Base-by-base conservation (phyloP, 805 yeast genomes). In the Myxozyma monticola region DNA sequence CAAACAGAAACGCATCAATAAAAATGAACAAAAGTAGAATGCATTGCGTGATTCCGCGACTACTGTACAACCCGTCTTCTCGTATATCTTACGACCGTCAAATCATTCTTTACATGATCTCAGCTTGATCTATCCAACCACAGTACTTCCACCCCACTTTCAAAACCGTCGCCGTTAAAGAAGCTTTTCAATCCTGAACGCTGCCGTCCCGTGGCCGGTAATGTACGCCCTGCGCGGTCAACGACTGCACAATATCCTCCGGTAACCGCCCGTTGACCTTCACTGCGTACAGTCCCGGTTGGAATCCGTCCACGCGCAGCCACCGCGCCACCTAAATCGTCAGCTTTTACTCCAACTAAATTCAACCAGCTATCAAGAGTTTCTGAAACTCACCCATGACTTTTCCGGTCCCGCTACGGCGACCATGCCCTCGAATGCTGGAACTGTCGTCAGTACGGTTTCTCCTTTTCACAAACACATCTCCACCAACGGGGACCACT, bases 151-250 rank as follows among this genome's bases (percentile, higher is more conserved):
- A n/a, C n/a, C n/a, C n/a, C n/a, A n/a, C n/a, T n/a, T n/a, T n/a
- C n/a, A n/a, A n/a, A n/a, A n/a, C n/a, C n/a, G n/a, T n/a, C n/a
- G n/a, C n/a, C n/a, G n/a, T n/a, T n/a, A n/a, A n/a, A n/a, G n/a
- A n/a, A n/a, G n/a, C 20, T 12, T 14, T 18, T 42, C 58, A 72
- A 36, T 72, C 76, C 57, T 68, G 72, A 10, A 68, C 76, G 36
- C 72, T 67, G 30, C 99, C 99, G 67, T 93, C 99, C 68, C 99
- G 78, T 31, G 99, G 98, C 56, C 97, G 79, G 69, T 93, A 93
- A 47, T 80, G 80, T 37, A 86, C 78, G n/a, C 87, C 88, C 59
- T 83, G 85, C 14, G 77, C 77, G 35, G 81, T 83, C 63, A 93
- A 72, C 46, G 83, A 85, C 37, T 78, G 81, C 6, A 85, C 78